Evolutionary conservation across 768 basidiomycete species (phyloP).

Genomic region (Termitomyces eurrhizus): DNA sequence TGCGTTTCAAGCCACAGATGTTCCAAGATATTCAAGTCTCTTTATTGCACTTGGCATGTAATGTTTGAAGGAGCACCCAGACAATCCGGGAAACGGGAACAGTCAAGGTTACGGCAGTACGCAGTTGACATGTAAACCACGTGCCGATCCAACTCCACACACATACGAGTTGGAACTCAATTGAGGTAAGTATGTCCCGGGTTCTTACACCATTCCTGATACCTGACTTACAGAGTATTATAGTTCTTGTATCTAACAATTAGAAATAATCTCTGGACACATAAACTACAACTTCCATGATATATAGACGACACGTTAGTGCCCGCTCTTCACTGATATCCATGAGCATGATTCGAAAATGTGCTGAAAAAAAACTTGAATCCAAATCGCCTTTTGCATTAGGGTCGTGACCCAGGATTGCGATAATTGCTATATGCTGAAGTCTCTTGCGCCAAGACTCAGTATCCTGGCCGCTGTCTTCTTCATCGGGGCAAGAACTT

Average conservation of each 20-base stretch:
- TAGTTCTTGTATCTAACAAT: too few relatives aligned
- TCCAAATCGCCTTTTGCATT: neutral
- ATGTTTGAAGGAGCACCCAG: neutral
- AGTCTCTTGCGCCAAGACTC: constrained; percentile 7
- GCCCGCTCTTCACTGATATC: neutral
- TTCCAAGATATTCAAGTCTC: neutral
- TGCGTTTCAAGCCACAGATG: neutral
- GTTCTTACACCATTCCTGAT: too few relatives aligned
- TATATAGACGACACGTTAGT: neutral
- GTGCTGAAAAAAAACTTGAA: neutral
- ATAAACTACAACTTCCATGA: neutral
- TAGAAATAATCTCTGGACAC: neutral
- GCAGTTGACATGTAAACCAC: neutral
- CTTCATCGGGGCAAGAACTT: neutral
- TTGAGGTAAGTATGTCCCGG: too few relatives aligned
- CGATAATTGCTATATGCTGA: constrained; percentile 2
- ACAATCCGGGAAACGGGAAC: neutral
- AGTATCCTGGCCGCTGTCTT: neutral
- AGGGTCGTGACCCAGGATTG: constrained; percentile 1
- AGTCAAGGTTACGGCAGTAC: neutral
- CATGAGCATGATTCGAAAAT: too few relatives aligned
- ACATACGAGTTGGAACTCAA: too few relatives aligned
- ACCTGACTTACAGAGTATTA: too few relatives aligned
- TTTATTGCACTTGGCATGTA: neutral
- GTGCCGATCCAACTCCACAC: neutral